Evolutionary conservation across 306 rosid genomes (phyloP).

Genomic region (Acacia confusa): DNA sequence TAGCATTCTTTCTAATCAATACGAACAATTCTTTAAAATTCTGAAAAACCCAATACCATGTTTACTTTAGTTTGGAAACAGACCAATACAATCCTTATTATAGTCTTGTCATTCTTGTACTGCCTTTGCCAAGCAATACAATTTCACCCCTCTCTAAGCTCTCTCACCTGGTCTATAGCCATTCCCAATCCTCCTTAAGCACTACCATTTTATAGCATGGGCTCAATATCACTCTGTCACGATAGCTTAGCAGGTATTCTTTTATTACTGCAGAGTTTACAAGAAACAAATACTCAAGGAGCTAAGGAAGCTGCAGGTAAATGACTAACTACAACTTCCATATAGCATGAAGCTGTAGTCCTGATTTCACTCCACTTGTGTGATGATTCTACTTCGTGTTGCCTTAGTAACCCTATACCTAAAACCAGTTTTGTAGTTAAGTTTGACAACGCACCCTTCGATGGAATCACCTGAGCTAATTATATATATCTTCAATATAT

Average conservation of each 20-base stretch:
- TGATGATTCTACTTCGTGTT: not conserved
- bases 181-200: too few species aligned
- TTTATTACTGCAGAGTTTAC: not conserved
- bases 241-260: not conserved
- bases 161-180: too few species aligned
- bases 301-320: not conserved
- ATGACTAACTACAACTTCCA: not conserved
- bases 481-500: too few species aligned
- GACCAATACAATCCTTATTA: too few species aligned
- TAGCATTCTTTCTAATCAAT: not conserved
- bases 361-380: not conserved
- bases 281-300: not conserved
- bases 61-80: too few species aligned
- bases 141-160: too few species aligned
- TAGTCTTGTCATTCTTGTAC: too few species aligned
- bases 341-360: not conserved
- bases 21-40: not conserved
- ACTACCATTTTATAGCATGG: too few species aligned
- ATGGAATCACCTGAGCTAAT: not conserved
- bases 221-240: too few species aligned
- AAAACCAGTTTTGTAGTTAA: not conserved
- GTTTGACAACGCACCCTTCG: not conserved
- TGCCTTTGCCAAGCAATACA: too few species aligned
- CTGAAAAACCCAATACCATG: not conserved
- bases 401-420: not conserved